phyloP scores from a whole-genome alignment of 2,329 filamentous ascomycete species.

The Eutypella sp. region DNA sequence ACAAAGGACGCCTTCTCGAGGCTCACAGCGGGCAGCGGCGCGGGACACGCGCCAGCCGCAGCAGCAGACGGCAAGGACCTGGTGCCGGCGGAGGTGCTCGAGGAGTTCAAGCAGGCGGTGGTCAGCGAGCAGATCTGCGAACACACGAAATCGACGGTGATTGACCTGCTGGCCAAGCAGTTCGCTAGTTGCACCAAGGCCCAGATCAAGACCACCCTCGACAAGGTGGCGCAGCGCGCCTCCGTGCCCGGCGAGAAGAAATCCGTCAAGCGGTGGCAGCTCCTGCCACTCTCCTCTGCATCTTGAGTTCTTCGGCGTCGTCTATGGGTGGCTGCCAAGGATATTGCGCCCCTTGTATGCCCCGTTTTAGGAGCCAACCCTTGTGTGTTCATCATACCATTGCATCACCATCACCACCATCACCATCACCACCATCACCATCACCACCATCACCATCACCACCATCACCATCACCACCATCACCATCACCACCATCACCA shows the following conservation, averaged over 20 bases:
- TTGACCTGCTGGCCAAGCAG: conserved; percentile 69
- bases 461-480: too few species aligned
- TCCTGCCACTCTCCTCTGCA: too few species aligned
- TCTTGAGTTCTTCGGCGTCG: too few species aligned
- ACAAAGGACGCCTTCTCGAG: conserved; percentile 6
- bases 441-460: too few species aligned
- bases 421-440: too few species aligned
- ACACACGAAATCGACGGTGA: conserved; percentile 67
- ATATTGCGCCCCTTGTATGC: too few species aligned
- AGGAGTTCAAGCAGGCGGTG: conserved; percentile 65
- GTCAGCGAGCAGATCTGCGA: conserved; percentile 53
- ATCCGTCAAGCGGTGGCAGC: conserved; percentile 53
- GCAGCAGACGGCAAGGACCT: conserved; percentile 26
- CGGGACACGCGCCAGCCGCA: conserved; percentile 5
- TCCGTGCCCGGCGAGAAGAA: conserved; percentile 39
- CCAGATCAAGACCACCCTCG: conserved; percentile 66
- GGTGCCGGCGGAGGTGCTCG: conserved; percentile 56
- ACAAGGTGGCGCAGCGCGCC: conserved; percentile 57
- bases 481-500: too few species aligned
- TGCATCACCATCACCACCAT: too few species aligned
- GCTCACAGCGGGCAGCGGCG: conserved; percentile 11
- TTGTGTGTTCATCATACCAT: too few species aligned
- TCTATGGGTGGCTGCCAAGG: too few species aligned
- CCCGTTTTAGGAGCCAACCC: too few species aligned
- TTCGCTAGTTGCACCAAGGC: conserved; percentile 68